Evolutionary conservation across 768 basidiomycete genomes (phyloP).

Genomic region (Stropharia rugosoannulata): DNA sequence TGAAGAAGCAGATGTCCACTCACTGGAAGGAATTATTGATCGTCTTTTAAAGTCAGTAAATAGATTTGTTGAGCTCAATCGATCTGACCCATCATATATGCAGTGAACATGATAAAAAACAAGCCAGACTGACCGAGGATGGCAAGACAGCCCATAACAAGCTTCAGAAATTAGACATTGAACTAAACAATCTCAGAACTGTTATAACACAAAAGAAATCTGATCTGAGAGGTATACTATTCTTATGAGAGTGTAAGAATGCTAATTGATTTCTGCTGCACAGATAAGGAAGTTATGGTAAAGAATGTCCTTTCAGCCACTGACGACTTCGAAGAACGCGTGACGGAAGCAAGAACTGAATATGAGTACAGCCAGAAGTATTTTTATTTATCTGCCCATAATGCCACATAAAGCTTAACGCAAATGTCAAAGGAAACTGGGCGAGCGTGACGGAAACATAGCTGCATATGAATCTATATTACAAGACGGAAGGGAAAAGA

Average conservation of each 20-base stretch:
- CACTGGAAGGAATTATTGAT: slow-evolving; percentile 75
- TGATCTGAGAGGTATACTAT: slow-evolving; percentile 57
- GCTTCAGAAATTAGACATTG: slow-evolving; percentile 64
- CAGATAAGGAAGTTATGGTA: slow-evolving; percentile 52
- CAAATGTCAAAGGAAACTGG: slow-evolving; percentile 23
- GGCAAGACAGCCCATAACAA: slow-evolving; percentile 48
- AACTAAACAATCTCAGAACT: slow-evolving; percentile 54
- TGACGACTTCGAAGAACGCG: slow-evolving; percentile 32
- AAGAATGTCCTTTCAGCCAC: slow-evolving; percentile 33
- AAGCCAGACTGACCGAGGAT: slow-evolving; percentile 44
- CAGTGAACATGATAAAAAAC: slow-evolving; percentile 72
- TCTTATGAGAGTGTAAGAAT: neutral
- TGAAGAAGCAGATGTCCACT: slow-evolving; percentile 53
- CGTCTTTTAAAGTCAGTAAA: slow-evolving; percentile 51
- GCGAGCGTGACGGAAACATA: slow-evolving; percentile 28
- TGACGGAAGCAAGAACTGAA: slow-evolving; percentile 44
- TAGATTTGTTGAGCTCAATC: neutral
- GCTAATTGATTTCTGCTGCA: neutral
- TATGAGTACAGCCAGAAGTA: slow-evolving; percentile 46
- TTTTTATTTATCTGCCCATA: neutral
- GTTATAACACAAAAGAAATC: slow-evolving; percentile 62
- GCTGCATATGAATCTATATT: slow-evolving; percentile 56
- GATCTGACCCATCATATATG: neutral
- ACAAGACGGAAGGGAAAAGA: slow-evolving; percentile 56
- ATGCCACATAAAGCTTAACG: neutral